Evolutionary conservation across 768 basidiomycete genomes (phyloP), one percentile per base, ranked within the genome.

Genomic region (Galerina sulciceps): DNA sequence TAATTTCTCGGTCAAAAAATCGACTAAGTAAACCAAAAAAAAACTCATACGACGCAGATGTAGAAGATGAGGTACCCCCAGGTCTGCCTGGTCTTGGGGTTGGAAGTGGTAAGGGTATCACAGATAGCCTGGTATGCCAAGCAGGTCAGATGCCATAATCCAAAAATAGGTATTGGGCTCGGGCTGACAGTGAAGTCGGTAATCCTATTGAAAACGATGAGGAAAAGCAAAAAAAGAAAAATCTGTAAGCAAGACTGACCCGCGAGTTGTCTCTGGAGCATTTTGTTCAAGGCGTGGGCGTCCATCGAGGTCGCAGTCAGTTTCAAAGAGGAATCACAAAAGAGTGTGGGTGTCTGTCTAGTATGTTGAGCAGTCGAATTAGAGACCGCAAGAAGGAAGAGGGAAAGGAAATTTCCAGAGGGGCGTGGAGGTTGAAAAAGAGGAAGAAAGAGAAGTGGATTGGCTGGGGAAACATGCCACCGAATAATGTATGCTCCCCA

Each of bases 291-390:
- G 46, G 40, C 31, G 23, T 52, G 57, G 51, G 63, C 60, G 62
- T 63, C 66, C 69, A 71, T 71, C 69, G 61, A 71, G 66, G 67
- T 47, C 60, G 61, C 65, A 58, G 47, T 38, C 41, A 34, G 50
- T 40, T 31, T 41, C 11, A 42, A 36, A 42, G 59, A 11, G 50
- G 57, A 46, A 45, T 42, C 48, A 47, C 34, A 55, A 53, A 52
- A 40, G 65, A 61, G 43, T 51, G 62, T 57, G 54, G 52, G 53
- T 36, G 49, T 51, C 49, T 51, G 49, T 51, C 49, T 31, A n/a
- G n/a, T n/a, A 4, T 31, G 26, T 8, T 31, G 26, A 31, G 26
- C 8, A 31, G 26, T 31, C 8, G 26, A 31, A 31, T 5, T 31
- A 34, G 18, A 31, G 35, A 54, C n/a, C 5, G 42, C 31, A 23